Percentiles rank a stretch among this genome's conserved stretches.
Evolutionary conservation across 805 yeast species (phyloP).

Genomic region (Wickerhamomyces ciferrii): DNA sequence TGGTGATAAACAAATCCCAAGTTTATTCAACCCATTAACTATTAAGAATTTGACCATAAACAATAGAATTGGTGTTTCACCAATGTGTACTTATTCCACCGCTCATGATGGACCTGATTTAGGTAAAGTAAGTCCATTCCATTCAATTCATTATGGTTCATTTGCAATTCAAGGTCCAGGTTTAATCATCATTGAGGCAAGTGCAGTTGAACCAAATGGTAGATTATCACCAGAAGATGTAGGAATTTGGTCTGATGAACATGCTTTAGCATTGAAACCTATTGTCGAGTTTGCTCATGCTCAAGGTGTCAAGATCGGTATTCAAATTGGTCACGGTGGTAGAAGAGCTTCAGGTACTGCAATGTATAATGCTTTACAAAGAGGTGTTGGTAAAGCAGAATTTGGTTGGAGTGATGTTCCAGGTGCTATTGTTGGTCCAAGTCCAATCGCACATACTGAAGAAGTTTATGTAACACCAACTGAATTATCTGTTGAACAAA

Average conservation of each 20-base stretch:
- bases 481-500: conserved; percentile 38
- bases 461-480: conserved; percentile 26
- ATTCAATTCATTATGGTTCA: conserved; percentile 42
- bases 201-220: conserved; percentile 35
- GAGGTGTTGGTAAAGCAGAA: conserved; percentile 24
- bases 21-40: conserved; percentile 15
- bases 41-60: conserved; percentile 23
- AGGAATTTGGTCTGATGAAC: conserved; percentile 47
- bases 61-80: conserved; percentile 53
- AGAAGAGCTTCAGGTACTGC: conserved; percentile 39
- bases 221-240: conserved; percentile 38
- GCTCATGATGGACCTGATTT: conserved; percentile 19
- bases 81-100: conserved; percentile 50
- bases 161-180: conserved; percentile 46
- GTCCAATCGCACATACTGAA: conserved; percentile 27
- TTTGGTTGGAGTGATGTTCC: conserved; percentile 34
- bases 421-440: conserved; percentile 39
- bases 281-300: conserved; percentile 42
- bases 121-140: conserved; percentile 39
- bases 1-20: conserved; percentile 6
- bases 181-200: conserved; percentile 40
- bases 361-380: conserved; percentile 24
- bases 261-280: conserved; percentile 33
- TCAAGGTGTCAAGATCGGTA: conserved; percentile 40
- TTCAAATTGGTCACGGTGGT: conserved; percentile 54